Evolutionary conservation across 75 land plant species (phyloP), one percentile per base, ranked within the genome.

Genomic region (Ceratopteris richardii): DNA sequence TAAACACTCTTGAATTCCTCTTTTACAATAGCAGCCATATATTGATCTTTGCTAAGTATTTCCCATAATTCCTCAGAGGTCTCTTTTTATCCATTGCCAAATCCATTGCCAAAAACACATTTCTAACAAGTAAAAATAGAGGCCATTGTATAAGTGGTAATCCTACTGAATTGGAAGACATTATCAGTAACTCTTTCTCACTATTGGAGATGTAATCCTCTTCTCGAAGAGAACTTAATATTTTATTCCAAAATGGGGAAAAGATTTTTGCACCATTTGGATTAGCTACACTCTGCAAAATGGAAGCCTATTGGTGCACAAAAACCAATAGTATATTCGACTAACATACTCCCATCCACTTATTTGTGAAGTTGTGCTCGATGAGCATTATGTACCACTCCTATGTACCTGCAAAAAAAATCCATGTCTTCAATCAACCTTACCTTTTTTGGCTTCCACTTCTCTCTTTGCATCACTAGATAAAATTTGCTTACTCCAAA

Each of bases 91-190:
- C 98, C 16, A 40, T 60, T 1, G 85, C 96, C 66, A 90, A 60
- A 53, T 89, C 96, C 57, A 62, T 72, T 10, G 96, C 98, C 40
- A 90, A 25, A 71, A 80, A 77, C 43, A 89, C n/a, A n/a, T n/a
- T n/a, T n/a, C 84, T 94, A 7, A 86, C 87, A 40, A 94, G 69
- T 54, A 94, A 83, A 59, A 93, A 94, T 29, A 94, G 73, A 9
- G 98, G 98, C 96, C 98, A 94, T 61, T 94, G 98, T 31, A 94
- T 81, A 50, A 94, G 58, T 19, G 72, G 74, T 33, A 86, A 57
- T 54, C 9, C 61, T 33, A 75, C 80, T 48, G 71, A 53, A 65
- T 90, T 87, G 56, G 67, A 75, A 2, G 92, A 85, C 79, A 87
- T 83, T 23, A 71, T 25, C 61, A 87, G 84, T 62, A 80, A 71